Evolutionary conservation across 2,329 filamentous ascomycete species (phyloP).

Genomic region (Talaromyces sp.): DNA sequence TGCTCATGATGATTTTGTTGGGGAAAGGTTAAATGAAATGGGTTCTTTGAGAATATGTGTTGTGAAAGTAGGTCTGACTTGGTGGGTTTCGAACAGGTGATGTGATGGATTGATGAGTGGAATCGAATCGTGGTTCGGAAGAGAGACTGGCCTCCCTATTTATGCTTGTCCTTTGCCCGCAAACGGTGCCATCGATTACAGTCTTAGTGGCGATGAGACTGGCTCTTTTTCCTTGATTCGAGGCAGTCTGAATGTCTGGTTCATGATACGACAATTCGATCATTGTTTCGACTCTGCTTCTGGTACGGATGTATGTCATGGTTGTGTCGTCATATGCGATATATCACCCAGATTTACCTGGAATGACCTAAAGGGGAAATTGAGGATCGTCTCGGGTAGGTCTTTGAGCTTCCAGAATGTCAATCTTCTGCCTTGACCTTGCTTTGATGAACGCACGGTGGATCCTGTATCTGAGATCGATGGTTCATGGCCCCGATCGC

Average conservation of each 20-base stretch:
- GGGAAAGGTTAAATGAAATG: no score
- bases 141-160: slow-evolving; percentile 7
- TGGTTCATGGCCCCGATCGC: neutral
- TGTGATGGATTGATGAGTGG: no score
- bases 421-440: neutral
- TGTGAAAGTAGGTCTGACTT: no score
- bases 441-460: neutral
- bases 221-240: neutral
- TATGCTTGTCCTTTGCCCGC: slow-evolving; percentile 4
- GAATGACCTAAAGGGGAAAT: neutral
- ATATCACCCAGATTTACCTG: neutral
- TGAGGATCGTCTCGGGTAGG: neutral
- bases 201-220: neutral
- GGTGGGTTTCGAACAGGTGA: no score
- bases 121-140: neutral
- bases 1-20: slow-evolving; percentile 25
- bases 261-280: neutral
- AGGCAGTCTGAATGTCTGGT: neutral
- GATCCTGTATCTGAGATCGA: neutral
- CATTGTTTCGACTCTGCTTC: neutral
- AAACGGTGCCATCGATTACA: neutral
- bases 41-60: no score
- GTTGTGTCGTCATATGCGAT: neutral
- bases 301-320: neutral
- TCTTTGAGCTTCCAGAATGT: neutral